These are phyloP conservation scores for Fusarium dimerum DNA, from an alignment of 2,329 filamentous ascomycete species.

Conservation along the genomic window DNA sequence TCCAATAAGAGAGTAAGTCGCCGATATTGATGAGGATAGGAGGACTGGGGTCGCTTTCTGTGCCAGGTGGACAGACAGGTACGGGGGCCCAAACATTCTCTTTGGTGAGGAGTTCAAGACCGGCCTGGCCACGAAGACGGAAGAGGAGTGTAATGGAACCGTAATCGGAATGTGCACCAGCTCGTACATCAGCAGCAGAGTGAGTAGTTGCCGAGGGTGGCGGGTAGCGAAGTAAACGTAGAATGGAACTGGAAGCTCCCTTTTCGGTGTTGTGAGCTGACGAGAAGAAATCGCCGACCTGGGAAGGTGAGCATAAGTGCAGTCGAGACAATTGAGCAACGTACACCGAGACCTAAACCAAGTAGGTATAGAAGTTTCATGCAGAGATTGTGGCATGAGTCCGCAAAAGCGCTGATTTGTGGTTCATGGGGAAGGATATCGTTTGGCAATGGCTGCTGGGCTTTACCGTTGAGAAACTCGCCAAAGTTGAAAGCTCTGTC, in stretches of 20 bases:
- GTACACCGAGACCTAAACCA: conserved; percentile 71
- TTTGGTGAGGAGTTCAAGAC: conserved; percentile 75
- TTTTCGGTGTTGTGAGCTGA: conserved; percentile 47
- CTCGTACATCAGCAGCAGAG: conserved; percentile 67
- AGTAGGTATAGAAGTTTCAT: conserved; percentile 74
- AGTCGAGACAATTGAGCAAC: conserved; percentile 10
- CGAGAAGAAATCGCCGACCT: conserved; percentile 56
- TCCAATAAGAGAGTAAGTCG: conserved; percentile 80
- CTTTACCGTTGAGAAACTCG: conserved; percentile 67
- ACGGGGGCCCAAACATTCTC: conserved; percentile 61
- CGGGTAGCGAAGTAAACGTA: conserved; percentile 75
- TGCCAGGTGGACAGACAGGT: conserved; percentile 64
- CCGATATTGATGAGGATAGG: conserved; percentile 81
- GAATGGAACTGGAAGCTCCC: conserved; percentile 56
- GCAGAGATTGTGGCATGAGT: conserved; percentile 72
- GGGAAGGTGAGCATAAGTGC: conserved; percentile 2
- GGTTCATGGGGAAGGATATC: conserved; percentile 60
- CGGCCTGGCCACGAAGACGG: conserved; percentile 80
- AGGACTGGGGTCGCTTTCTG: conserved; percentile 59
- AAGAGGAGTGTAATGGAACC: conserved; percentile 75
- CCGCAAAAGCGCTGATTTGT: conserved; percentile 66
- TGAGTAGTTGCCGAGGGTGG: conserved; percentile 47
- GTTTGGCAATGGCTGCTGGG: conserved; percentile 75
- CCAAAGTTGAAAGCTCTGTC: conserved; percentile 88
- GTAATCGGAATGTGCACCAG: conserved; percentile 92